Conservation (phyloP, 176 grass and related monocot species). For the Aegilops longissima region DNA sequence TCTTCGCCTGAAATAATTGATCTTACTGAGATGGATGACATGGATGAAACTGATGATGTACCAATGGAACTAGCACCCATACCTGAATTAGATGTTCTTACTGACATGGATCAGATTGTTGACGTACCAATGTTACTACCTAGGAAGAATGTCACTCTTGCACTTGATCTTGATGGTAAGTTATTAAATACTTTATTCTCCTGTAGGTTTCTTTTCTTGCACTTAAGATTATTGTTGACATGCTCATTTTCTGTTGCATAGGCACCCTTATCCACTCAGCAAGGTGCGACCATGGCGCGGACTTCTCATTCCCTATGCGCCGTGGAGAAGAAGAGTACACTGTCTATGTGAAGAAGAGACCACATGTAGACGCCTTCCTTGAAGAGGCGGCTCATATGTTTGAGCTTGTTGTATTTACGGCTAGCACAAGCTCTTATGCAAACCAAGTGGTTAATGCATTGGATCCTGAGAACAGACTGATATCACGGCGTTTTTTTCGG, state of each 20-base stretch:
- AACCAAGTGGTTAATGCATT: conserved; percentile 75
- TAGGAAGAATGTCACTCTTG: conserved; percentile 72
- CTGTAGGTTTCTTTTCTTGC: neutral
- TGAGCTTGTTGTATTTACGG: conserved; percentile 91
- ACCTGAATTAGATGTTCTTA: neutral
- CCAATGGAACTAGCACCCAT: neutral
- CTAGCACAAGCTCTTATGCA: conserved; percentile 80
- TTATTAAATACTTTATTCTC: no score
- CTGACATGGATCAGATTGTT: neutral
- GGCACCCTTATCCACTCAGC: conserved; percentile 60
- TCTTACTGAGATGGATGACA: conserved; percentile 26
- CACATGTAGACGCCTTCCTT: conserved; percentile 77
- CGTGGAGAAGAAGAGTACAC: conserved; percentile 43
- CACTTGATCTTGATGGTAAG: conserved; percentile 99
- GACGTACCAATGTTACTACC: neutral
- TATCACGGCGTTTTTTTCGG: conserved; percentile 74
- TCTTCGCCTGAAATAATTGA: conserved; percentile 29
- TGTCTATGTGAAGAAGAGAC: conserved; percentile 85
- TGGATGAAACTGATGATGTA: conserved; percentile 19
- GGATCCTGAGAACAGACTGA: conserved; percentile 70
- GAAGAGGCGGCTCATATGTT: conserved; percentile 78
- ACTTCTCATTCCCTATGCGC: conserved; percentile 52
- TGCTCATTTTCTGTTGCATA: conserved; percentile 33
- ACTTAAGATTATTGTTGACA: neutral
- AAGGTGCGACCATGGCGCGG: conserved; percentile 17